Evolutionary conservation across 2,329 filamentous ascomycete genomes (phyloP).

Genomic region (Corynespora cassiicola): DNA sequence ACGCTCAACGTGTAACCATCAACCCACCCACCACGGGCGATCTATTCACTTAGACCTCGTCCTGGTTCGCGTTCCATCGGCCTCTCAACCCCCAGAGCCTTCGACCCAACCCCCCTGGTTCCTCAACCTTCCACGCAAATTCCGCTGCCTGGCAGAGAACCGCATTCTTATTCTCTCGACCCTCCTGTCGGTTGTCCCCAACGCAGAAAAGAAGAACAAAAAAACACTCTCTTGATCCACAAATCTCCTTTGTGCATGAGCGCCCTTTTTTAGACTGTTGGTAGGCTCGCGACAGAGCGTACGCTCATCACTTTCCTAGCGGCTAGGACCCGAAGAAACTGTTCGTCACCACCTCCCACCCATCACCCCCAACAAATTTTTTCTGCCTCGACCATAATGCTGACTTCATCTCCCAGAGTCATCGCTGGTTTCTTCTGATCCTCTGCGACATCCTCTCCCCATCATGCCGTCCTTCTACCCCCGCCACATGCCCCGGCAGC

Average conservation of each 20-base stretch:
- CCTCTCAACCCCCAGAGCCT: not conserved
- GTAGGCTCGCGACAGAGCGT: conserved; percentile 42
- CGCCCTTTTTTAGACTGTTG: conserved; percentile 37
- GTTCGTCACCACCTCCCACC: conserved; percentile 29
- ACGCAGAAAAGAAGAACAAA: too few species aligned
- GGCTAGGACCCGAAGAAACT: conserved; percentile 47
- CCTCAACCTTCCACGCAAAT: conserved; percentile 11
- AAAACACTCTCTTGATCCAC: conserved; percentile 23
- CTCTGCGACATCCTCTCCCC: conserved; percentile 37
- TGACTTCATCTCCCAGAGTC: conserved; percentile 40
- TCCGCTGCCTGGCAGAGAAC: conserved; percentile 27
- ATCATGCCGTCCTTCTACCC: conserved; percentile 61
- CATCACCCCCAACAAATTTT: conserved; percentile 6
- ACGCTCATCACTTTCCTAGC: conserved; percentile 38
- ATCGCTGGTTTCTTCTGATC: conserved; percentile 52
- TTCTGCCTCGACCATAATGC: too few species aligned
- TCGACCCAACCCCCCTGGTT: not conserved
- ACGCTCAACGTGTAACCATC: conserved; percentile 19
- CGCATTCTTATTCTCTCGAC: conserved; percentile 32
- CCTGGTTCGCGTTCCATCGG: conserved; percentile 32
- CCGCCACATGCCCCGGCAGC: conserved; percentile 50
- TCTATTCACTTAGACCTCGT: conserved; percentile 50
- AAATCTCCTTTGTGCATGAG: conserved; percentile 44
- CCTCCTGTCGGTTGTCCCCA: conserved; percentile 23
- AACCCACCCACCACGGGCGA: conserved; percentile 35